Percentiles rank a stretch among this genome's conserved stretches.
Conservation (phyloP, 805 yeast species). For the Lipomyces lipofer region DNA sequence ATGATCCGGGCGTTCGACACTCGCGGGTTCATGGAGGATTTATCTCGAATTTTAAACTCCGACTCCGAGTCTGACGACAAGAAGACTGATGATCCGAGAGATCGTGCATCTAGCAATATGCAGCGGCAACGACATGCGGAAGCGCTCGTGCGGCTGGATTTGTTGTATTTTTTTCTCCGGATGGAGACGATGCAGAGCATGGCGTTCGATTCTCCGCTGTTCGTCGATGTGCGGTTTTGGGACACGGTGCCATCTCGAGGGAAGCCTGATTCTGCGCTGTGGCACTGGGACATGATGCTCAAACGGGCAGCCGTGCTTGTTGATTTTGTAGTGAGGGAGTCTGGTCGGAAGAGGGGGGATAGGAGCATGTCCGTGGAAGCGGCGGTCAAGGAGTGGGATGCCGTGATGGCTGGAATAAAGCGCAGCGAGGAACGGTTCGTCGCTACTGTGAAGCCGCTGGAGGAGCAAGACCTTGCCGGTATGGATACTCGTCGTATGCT, state of each 20-base stretch:
- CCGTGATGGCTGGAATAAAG: not conserved
- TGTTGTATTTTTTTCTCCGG: constrained; percentile 15
- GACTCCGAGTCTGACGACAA: not conserved
- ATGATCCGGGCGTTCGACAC: constrained; percentile 13
- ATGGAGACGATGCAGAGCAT: constrained; percentile 19
- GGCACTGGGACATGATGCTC: constrained; percentile 5
- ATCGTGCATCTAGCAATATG: not conserved
- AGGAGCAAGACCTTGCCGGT: not conserved
- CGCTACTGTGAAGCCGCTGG: constrained; percentile 5
- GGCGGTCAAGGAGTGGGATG: constrained; percentile 4
- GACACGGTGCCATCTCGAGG: constrained; percentile 9
- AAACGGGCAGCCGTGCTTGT: constrained; percentile 7
- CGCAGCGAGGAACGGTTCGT: constrained; percentile 2
- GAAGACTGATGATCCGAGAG: constrained; percentile 1
- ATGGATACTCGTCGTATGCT: constrained; percentile 3
- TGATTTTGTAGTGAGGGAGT: constrained; percentile 13
- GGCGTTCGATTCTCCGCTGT: constrained; percentile 12
- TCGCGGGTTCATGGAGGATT: constrained; percentile 2
- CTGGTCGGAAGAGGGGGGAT: constrained; percentile 13
- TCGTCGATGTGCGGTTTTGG: constrained; percentile 9
- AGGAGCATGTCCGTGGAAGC: not conserved
- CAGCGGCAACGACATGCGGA: constrained; percentile 13
- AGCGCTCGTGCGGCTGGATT: constrained; percentile 11
- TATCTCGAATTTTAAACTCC: not conserved
- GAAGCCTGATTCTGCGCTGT: not conserved